Percentiles rank a stretch among this genome's conserved stretches.
phyloP scores from a whole-genome alignment of 495 filamentous ascomycete genomes.

The Penicillium arizonense region DNA sequence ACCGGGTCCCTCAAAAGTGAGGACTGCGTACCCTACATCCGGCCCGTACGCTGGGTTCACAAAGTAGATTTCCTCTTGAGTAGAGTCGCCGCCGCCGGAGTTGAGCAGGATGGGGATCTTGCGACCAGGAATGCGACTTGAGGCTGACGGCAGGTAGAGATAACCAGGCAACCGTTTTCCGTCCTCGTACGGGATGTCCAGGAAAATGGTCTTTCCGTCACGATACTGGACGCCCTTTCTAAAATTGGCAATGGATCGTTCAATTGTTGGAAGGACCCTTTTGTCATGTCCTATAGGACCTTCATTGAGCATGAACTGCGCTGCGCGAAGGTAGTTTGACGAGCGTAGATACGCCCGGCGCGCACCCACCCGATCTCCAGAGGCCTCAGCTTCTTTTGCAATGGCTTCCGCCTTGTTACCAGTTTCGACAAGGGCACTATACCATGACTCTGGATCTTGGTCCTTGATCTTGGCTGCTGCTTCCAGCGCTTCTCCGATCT shows the following conservation, averaged over 20 bases:
- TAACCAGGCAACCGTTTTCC: constrained; percentile 31
- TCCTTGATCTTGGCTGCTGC: constrained; percentile 35
- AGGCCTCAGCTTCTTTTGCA: constrained; percentile 15
- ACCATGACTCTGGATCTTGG: constrained; percentile 41
- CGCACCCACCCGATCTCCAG: constrained; percentile 5
- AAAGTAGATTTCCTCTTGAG: constrained; percentile 48
- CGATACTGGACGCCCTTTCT: constrained; percentile 15
- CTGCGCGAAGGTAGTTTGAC: constrained; percentile 41
- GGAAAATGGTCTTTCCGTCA: constrained; percentile 12
- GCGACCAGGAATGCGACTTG: constrained; percentile 13
- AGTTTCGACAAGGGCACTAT: constrained; percentile 10
- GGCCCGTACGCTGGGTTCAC: constrained; percentile 16
- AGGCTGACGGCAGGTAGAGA: constrained; percentile 35
- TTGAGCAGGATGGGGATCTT: constrained; percentile 43
- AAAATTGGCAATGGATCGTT: constrained; percentile 21
- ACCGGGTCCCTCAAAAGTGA: constrained; percentile 51
- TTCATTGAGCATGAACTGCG: constrained; percentile 30
- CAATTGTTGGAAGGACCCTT: constrained; percentile 11
- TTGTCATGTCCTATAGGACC: constrained; percentile 5
- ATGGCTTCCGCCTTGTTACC: constrained; percentile 26
- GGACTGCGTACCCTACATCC: constrained; percentile 42
- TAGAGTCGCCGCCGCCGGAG: constrained; percentile 40
- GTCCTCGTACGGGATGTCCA: constrained; percentile 38
- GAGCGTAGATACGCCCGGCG: constrained; percentile 13
- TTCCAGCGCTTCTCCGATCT: constrained; percentile 41